phyloP scores from a whole-genome alignment of 179 eudicot genomes.

The Nepenthes alata region DNA sequence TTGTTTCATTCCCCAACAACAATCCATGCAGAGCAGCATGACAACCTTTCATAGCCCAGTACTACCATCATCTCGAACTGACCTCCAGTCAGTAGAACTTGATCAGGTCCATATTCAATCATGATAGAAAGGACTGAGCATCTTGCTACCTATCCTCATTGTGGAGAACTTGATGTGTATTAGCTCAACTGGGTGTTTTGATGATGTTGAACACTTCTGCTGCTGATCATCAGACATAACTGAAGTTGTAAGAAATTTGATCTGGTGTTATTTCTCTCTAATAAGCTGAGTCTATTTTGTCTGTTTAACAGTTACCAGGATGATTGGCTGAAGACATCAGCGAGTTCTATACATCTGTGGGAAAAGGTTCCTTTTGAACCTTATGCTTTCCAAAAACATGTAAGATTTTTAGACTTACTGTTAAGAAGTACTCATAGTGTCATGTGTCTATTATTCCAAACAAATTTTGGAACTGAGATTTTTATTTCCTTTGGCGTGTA shows the following conservation, averaged over 20 bases:
- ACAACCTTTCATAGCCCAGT: too few species aligned
- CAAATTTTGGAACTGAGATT: background rate
- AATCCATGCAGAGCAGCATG: too few species aligned
- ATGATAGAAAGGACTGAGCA: too few species aligned
- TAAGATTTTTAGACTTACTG: constrained; percentile 20
- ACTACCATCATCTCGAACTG: too few species aligned
- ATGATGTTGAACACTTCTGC: background rate
- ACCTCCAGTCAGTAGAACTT: too few species aligned
- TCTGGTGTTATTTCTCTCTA: background rate
- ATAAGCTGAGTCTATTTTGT: background rate
- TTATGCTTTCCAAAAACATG: constrained; percentile 80
- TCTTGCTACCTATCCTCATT: too few species aligned
- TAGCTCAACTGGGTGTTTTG: background rate
- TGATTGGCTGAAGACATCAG: constrained; percentile 96
- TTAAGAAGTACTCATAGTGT: background rate
- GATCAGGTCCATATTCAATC: too few species aligned
- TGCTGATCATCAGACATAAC: background rate
- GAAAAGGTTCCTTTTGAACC: constrained; percentile 99
- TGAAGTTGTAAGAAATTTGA: background rate
- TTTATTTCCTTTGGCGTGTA: background rate
- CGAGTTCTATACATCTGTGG: constrained; percentile 80
- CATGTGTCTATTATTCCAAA: background rate
- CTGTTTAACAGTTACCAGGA: constrained; percentile 70
- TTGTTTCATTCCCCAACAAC: too few species aligned
- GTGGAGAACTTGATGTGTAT: background rate